phyloP scores from a whole-genome alignment of 2,329 filamentous ascomycete genomes.

The Immersiporthe knoxdaviesiana region DNA sequence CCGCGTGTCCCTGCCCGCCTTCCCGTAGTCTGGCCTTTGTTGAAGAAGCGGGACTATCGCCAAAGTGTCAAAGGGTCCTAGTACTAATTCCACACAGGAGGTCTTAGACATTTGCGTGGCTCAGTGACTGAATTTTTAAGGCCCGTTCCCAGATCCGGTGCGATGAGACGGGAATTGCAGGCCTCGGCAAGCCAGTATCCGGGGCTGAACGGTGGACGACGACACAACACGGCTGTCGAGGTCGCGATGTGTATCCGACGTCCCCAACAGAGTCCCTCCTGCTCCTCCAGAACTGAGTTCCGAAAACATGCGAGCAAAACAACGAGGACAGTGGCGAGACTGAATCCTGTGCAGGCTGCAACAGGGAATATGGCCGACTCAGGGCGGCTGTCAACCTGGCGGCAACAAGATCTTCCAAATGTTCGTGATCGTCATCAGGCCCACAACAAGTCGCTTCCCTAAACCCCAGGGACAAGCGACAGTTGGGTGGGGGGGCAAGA shows the following conservation, averaged over 20 bases:
- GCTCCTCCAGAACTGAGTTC: not conserved
- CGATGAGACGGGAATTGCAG: not conserved
- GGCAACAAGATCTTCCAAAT: not conserved
- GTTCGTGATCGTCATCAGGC: conserved; percentile 18
- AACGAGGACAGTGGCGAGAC: conserved; percentile 14
- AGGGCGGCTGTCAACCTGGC: conserved; percentile 24
- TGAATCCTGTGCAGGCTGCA: not conserved
- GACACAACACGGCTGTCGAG: not conserved
- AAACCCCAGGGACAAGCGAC: conserved; percentile 3
- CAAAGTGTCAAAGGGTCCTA: not conserved
- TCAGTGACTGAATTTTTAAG: not conserved
- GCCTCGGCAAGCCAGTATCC: not conserved
- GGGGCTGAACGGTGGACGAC: not conserved
- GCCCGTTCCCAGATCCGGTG: not conserved
- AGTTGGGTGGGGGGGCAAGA: not conserved
- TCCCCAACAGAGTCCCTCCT: not conserved
- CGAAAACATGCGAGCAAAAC: not conserved
- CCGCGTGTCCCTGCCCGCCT: not conserved
- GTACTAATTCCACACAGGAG: not conserved
- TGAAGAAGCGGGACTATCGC: not conserved
- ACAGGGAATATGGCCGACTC: not conserved
- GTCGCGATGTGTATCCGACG: not conserved
- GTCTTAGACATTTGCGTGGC: conserved; percentile 12
- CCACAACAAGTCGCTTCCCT: conserved; percentile 6
- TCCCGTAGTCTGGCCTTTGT: not conserved